phyloP scores from a whole-genome alignment of 164 flowering plant species.

The Santalum album region DNA sequence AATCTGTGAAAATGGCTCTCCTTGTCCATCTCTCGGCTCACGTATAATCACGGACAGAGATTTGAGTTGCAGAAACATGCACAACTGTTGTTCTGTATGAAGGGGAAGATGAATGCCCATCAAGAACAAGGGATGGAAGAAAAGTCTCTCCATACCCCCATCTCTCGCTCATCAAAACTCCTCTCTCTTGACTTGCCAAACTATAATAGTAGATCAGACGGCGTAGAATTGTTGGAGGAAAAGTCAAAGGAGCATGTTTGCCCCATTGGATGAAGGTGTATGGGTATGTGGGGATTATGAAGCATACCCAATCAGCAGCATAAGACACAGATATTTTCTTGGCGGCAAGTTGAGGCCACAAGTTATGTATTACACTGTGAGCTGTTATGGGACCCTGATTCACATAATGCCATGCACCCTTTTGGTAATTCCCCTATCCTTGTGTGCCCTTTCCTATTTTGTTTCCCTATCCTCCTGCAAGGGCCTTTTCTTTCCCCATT shows the following conservation, averaged over 20 bases:
- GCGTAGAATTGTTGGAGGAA: too few species aligned
- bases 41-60: too few species aligned
- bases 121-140: too few species aligned
- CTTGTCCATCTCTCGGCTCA: too few species aligned
- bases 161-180: too few species aligned
- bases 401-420: slow-evolving; percentile 16
- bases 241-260: slow-evolving; percentile 1
- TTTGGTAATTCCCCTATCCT: slow-evolving; percentile 8
- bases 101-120: too few species aligned
- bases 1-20: not conserved
- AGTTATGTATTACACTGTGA: slow-evolving; percentile 3
- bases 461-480: too few species aligned
- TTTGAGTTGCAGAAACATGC: slow-evolving; percentile 4
- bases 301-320: not conserved
- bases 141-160: too few species aligned
- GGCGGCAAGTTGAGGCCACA: slow-evolving; percentile 21
- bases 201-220: too few species aligned
- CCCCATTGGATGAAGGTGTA: not conserved
- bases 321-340: slow-evolving; percentile 23
- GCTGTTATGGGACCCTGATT: slow-evolving; percentile 24
- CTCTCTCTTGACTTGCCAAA: too few species aligned
- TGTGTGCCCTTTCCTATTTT: not conserved
- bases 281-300: not conserved
- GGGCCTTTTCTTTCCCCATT: too few species aligned
- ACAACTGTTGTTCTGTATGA: too few species aligned